phyloP scores from a whole-genome alignment of 805 yeast species.

The Metschnikowia reukaufii region DNA sequence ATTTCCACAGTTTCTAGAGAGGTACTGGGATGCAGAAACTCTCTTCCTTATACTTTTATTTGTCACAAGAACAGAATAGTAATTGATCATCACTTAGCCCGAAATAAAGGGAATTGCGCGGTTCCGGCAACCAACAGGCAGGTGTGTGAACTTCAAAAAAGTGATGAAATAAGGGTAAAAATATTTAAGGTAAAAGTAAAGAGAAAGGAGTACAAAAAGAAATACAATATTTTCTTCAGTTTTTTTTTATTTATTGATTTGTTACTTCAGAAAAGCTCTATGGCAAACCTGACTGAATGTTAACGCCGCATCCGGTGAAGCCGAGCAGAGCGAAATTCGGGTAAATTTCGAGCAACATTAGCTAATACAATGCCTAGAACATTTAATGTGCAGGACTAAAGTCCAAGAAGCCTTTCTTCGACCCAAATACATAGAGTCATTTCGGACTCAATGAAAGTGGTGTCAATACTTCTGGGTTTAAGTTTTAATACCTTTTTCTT shows the following conservation, averaged over 20 bases:
- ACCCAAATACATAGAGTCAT: too few relatives aligned
- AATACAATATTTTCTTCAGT: too few relatives aligned
- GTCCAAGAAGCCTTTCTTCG: neutral
- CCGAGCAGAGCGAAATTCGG: neutral
- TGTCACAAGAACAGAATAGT: constrained; percentile 4
- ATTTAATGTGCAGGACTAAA: neutral
- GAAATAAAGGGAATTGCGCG: constrained; percentile 6
- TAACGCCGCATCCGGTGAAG: neutral
- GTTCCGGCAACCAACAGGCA: constrained; percentile 3
- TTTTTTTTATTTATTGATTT: too few relatives aligned
- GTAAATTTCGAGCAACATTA: neutral
- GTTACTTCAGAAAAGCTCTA: too few relatives aligned
- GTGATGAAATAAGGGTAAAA: neutral
- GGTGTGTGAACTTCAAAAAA: neutral
- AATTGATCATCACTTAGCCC: constrained; percentile 6
- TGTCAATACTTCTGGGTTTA: too few relatives aligned
- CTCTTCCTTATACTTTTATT: neutral
- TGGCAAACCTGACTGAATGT: too few relatives aligned
- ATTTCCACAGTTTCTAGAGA: neutral
- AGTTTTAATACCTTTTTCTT: too few relatives aligned
- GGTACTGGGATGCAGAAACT: neutral
- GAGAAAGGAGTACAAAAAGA: neutral
- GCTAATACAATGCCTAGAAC: neutral
- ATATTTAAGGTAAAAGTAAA: neutral
- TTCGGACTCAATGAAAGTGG: too few relatives aligned